Evolutionary conservation across 2,329 filamentous ascomycete genomes (phyloP).

Genomic region (Emmonsiellopsis sp.): DNA sequence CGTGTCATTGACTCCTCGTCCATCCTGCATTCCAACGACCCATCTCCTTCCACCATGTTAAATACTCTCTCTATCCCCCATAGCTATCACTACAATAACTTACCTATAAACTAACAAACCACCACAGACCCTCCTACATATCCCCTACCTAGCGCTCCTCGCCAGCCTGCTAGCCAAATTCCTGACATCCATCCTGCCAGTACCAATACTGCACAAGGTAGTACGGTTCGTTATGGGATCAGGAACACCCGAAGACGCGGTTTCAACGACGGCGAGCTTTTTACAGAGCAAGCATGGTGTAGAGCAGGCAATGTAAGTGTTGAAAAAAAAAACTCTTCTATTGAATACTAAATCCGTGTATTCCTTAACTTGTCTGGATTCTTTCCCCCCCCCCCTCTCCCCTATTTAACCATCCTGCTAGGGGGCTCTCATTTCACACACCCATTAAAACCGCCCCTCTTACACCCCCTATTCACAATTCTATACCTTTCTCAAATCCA

Average conservation of each 20-base stretch:
- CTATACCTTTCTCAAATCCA: not conserved
- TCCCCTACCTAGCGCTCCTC: conserved; percentile 31
- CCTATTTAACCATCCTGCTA: too few relatives aligned
- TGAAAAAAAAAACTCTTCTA: not conserved
- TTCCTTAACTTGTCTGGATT: too few relatives aligned
- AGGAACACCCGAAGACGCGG: conserved; percentile 30
- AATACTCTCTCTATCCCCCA: not conserved
- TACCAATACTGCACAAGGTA: conserved; percentile 29
- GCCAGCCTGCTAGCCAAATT: conserved; percentile 32
- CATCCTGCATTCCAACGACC: not conserved
- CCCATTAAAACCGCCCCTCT: too few relatives aligned
- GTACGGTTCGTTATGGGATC: conserved; percentile 37
- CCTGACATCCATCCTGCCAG: conserved; percentile 36
- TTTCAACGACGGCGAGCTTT: conserved; percentile 43
- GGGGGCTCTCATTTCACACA: too few relatives aligned
- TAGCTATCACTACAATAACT: not conserved
- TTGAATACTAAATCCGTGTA: too few relatives aligned
- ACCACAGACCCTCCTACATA: conserved; percentile 21
- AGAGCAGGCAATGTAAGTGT: conserved; percentile 44
- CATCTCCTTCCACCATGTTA: not conserved
- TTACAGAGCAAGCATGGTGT: conserved; percentile 42
- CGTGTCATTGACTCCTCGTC: not conserved
- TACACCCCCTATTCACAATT: too few relatives aligned
- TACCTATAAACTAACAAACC: not conserved
- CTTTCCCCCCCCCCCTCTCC: too few relatives aligned